Evolutionary conservation across 2,329 filamentous ascomycete species (phyloP), one percentile per base, ranked within the genome.

Genomic region (Ophiostoma sp.): DNA sequence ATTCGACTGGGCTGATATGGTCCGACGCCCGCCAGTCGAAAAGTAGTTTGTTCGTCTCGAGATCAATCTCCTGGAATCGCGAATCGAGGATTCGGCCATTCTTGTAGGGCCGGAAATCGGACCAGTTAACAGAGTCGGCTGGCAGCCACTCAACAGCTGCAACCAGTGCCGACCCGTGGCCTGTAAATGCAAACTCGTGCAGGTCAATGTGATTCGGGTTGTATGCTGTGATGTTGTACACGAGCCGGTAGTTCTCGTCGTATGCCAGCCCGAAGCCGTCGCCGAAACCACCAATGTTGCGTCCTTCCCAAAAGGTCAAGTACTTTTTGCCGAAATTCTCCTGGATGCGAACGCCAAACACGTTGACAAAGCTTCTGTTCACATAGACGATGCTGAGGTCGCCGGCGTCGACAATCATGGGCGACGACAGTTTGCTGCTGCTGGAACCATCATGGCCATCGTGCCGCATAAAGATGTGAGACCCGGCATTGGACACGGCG

Each of bases 1-100:
- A 76, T 64, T 75, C 73, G 3, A 71, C 72, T 35, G 71, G 72
- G 71, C 74, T 75, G 70, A 75, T 74, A 52, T 87, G 83, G 70
- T 87, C 84, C 11, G 87, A 77, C 72, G 83, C 84, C 31, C 81
- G 81, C 86, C 86, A 88, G 74, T 88, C 85, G 72, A 88, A 88
- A 17, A 87, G 73, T 10, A 88, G 75, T 60, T 82, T 79, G 2
- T 85, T 85, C 6, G 83, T 87, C 48, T 83, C 79, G 52, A 86
- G 83, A 70, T 86, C 81, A 27, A 84, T 79, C 75, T 79, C 77
- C 77, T 86, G 84, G 71, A 86, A 80, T 41, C 83, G 83, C 4
- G 81, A 81, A 76, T 86, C 81, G 4, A 85, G 83, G 74, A 86
- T 84, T 86, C 23, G 65, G 39, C 27, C 54, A 36, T 62, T 70